Conservation (phyloP, 441 rosid species). For the Populus hybrid region DNA sequence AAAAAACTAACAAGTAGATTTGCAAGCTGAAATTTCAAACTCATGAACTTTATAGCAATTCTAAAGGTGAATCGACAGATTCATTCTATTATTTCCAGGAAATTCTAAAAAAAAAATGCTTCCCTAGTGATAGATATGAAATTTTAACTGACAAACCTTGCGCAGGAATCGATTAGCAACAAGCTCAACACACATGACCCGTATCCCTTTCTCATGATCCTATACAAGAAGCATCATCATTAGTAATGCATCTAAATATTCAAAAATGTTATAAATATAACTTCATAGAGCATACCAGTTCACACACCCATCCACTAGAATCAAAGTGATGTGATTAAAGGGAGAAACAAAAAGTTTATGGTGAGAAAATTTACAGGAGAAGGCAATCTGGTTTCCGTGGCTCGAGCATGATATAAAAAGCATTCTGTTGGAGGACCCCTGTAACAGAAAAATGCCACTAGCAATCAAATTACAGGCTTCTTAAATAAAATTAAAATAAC, state of each 20-base stretch:
- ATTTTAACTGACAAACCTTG: slow-evolving; percentile 44
- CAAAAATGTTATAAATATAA: neutral
- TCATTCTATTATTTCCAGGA: neutral
- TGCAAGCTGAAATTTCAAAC: neutral
- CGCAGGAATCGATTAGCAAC: slow-evolving; percentile 89
- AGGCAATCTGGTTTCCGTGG: slow-evolving; percentile 62
- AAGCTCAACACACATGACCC: slow-evolving; percentile 83
- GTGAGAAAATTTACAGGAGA: slow-evolving; percentile 41
- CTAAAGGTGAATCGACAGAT: neutral
- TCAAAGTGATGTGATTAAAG: neutral
- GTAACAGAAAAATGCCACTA: slow-evolving; percentile 29
- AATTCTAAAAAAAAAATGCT: neutral
- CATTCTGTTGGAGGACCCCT: slow-evolving; percentile 99
- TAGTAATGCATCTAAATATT: neutral
- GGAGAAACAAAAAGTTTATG: slow-evolving; percentile 2
- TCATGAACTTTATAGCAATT: neutral
- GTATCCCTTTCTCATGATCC: slow-evolving; percentile 53
- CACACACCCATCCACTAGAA: neutral
- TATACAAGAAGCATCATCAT: slow-evolving; percentile 24
- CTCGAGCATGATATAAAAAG: slow-evolving; percentile 87
- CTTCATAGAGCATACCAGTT: neutral
- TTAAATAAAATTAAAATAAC: neutral
- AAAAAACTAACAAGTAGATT: neutral
- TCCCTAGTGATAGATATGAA: neutral
- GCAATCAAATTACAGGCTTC: neutral